Conservation (phyloP, 257 asterid genomes). For the Solanum sejunctum region DNA sequence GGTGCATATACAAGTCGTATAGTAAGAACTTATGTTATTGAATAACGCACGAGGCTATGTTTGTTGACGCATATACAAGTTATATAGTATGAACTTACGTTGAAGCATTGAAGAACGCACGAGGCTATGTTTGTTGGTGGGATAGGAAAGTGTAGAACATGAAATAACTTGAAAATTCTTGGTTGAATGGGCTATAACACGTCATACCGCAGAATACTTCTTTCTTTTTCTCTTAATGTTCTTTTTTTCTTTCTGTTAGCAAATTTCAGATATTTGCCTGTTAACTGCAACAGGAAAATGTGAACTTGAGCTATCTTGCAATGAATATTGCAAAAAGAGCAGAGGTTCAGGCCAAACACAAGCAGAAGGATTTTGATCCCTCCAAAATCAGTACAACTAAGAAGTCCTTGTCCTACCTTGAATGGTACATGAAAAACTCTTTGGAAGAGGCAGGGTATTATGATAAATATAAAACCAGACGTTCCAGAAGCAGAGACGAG, state of each 20-base stretch:
- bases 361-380: constrained; percentile 5
- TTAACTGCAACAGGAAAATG: not conserved
- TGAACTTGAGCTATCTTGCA: not conserved
- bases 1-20: not conserved
- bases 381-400: constrained; percentile 9
- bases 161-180: not conserved
- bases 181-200: not conserved
- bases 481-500: constrained; percentile 2
- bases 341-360: not conserved
- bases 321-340: not conserved
- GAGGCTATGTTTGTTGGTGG: not conserved
- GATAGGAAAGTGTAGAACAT: not conserved
- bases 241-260: not conserved
- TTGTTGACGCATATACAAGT: not conserved
- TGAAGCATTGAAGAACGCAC: not conserved
- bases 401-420: constrained; percentile 12
- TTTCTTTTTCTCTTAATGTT: not conserved
- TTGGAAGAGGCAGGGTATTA: constrained; percentile 15
- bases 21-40: not conserved
- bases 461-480: constrained; percentile 8
- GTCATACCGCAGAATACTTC: not conserved
- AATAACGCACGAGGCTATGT: not conserved
- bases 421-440: constrained; percentile 13
- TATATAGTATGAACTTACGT: not conserved
- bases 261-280: not conserved